These are phyloP conservation scores for Cudoniella acicularis DNA, from an alignment of 495 filamentous ascomycete genomes.

Conservation along the genomic window DNA sequence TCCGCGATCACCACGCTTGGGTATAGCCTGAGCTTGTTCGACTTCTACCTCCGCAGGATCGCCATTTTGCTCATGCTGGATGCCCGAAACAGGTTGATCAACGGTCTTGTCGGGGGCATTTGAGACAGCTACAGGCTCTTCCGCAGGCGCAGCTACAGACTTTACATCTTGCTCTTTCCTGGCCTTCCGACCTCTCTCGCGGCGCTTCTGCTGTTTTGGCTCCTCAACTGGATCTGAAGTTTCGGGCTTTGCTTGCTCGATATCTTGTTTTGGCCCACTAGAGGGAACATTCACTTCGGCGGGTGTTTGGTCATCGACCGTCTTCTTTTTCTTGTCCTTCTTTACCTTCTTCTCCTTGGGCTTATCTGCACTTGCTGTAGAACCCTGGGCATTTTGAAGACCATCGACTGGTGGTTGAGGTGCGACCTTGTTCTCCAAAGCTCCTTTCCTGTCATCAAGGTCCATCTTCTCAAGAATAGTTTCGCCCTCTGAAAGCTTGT, in stretches of 20 bases:
- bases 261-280: no score
- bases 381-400: neutral
- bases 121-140: neutral
- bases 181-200: neutral
- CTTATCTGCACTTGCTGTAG: neutral
- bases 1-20: constrained; percentile 2
- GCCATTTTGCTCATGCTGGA: no score
- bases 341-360: neutral
- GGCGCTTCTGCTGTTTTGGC: neutral
- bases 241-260: no score
- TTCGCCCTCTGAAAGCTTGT: constrained; percentile 1
- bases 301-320: neutral
- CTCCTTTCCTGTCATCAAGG: neutral
- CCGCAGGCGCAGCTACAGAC: neutral
- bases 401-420: neutral
- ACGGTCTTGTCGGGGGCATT: neutral
- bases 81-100: no score
- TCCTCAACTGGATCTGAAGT: no score
- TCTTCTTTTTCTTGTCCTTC: neutral
- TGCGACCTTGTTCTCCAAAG: neutral
- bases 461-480: neutral
- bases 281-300: no score
- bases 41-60: no score
- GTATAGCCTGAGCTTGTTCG: no score
- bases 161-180: neutral